Base-by-base conservation (phyloP, 2,329 filamentous ascomycete species). In the Lachnellula willkommii region DNA sequence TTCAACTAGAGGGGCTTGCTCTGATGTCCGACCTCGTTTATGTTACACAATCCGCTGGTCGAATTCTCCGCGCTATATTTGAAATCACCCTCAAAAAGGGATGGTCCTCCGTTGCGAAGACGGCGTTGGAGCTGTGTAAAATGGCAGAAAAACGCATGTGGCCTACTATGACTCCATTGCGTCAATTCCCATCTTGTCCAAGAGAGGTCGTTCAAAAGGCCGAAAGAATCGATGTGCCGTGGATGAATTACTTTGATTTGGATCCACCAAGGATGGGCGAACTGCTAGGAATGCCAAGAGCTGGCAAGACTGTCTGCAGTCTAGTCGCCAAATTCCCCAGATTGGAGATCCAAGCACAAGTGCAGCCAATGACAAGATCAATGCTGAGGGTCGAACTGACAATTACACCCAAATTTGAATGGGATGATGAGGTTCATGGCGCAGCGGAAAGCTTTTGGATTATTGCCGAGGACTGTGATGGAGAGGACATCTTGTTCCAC, bases 121-220 rank as follows among this genome's bases (percentile, higher is more conserved):
- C 88, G 60, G 92, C 94, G 0, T 78, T 99, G 43, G 90, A 96
- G 66, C 80, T 99, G 52, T 99, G 95, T 76, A 99, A 99, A 76
- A 97, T 96, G 90, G 94, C 93, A 0, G 94, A 99, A 77, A 96
- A 96, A 79, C 83, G 95, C 50, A 99, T 99, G 95, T 99, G 94
- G 94, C 92, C 93, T 14, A 97, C 93, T 5, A 99, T 97, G 94
- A 90, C 90, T 39, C 94, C 95, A 11, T 78, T 99, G 35, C 84
- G 94, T 53, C 94, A 99, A 68, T 99, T 99, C 69, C 83, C 88
- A 3, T 76, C 77, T 40, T 96, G 91, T 68, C 85, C 92, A 3
- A 79, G 84, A 42, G 93, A 97, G 56, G 89, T 97, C 52, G 77
- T 97, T 49, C 85, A 90, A 63, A 97, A 97, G 74, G 88, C 92